These are phyloP conservation scores for Bullera alba DNA, from an alignment of 768 basidiomycete species.

Conservation along the genomic window DNA sequence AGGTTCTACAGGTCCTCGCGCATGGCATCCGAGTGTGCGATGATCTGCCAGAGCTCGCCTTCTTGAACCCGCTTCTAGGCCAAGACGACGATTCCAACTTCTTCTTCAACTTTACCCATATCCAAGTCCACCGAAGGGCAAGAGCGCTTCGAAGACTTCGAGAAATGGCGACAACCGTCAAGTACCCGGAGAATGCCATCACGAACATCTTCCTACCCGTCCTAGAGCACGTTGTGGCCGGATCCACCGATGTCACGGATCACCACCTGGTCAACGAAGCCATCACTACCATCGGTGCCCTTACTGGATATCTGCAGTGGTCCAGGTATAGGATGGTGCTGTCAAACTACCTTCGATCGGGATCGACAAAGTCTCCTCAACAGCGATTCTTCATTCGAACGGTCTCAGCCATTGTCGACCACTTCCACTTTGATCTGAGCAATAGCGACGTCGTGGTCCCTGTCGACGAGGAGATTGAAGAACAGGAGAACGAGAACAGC, in stretches of 20 bases:
- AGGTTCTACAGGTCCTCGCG: conserved; percentile 70
- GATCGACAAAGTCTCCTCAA: conserved; percentile 55
- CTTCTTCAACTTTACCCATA: conserved; percentile 91
- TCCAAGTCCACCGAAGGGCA: conserved; percentile 82
- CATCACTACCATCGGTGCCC: conserved; percentile 66
- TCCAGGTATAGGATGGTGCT: conserved; percentile 71
- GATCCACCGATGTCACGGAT: conserved; percentile 54
- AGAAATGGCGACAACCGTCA: conserved; percentile 63
- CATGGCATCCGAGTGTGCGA: conserved; percentile 64
- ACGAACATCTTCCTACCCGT: conserved; percentile 81
- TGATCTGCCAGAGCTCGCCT: conserved; percentile 58
- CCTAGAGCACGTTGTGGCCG: conserved; percentile 68
- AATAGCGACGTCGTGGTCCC: conserved; percentile 51
- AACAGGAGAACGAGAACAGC: conserved; percentile 9
- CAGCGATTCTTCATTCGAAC: conserved; percentile 79
- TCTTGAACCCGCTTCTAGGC: conserved; percentile 74
- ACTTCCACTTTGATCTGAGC: conserved; percentile 71
- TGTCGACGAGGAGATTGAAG: conserved; percentile 31
- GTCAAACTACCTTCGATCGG: conserved; percentile 68
- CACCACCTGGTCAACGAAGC: conserved; percentile 89
- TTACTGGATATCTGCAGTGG: conserved; percentile 75
- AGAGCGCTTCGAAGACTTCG: conserved; percentile 77
- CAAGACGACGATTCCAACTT: conserved; percentile 90
- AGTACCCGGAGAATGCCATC: conserved; percentile 62
- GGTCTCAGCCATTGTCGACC: conserved; percentile 74